A percentile compares a stretch with the other conserved stretches of the same genome.
Evolutionary conservation across 352 stramenopile species (phyloP).

Genomic region (Globisporangium cylindrosporum): DNA sequence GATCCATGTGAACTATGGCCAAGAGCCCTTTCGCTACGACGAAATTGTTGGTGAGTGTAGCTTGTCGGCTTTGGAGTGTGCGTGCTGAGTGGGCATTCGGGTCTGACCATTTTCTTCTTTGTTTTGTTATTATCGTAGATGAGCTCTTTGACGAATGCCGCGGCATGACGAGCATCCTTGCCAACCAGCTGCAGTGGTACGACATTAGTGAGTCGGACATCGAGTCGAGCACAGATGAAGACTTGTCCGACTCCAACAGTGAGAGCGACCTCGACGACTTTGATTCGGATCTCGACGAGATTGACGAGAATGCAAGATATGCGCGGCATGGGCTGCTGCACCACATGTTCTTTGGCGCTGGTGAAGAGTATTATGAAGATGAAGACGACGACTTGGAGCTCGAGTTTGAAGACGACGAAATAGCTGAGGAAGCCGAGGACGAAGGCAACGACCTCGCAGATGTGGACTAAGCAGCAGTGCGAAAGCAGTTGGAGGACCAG

Average conservation of each 20-base stretch:
- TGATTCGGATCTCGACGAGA: slow-evolving; percentile 1
- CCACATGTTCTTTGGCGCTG: slow-evolving; percentile 4
- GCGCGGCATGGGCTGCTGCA: slow-evolving; percentile 5
- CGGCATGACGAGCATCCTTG: slow-evolving; percentile 18
- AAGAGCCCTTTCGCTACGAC: slow-evolving; percentile 60
- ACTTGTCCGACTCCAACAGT: not conserved
- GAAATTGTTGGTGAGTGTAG: slow-evolving; percentile 37
- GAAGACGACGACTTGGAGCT: slow-evolving; percentile 1
- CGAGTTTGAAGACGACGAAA: slow-evolving; percentile 19
- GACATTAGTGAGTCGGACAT: slow-evolving; percentile 48
- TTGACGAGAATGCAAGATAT: slow-evolving; percentile 9
- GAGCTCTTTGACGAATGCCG: slow-evolving; percentile 51
- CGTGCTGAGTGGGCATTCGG: not conserved
- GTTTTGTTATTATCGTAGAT: slow-evolving; percentile 25
- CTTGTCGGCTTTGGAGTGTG: not conserved
- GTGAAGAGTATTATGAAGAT: not conserved
- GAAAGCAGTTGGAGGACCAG: not conserved
- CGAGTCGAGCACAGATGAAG: slow-evolving; percentile 13
- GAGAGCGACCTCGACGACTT: not conserved
- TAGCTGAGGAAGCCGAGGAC: not conserved
- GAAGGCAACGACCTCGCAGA: not conserved
- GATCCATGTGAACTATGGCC: slow-evolving; percentile 82
- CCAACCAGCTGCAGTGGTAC: slow-evolving; percentile 47
- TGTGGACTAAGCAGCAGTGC: not conserved
- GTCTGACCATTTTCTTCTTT: not conserved